Evolutionary conservation across 2,329 filamentous ascomycete genomes (phyloP), one percentile per base, ranked within the genome.

Genomic region (Botrytis squamosa): DNA sequence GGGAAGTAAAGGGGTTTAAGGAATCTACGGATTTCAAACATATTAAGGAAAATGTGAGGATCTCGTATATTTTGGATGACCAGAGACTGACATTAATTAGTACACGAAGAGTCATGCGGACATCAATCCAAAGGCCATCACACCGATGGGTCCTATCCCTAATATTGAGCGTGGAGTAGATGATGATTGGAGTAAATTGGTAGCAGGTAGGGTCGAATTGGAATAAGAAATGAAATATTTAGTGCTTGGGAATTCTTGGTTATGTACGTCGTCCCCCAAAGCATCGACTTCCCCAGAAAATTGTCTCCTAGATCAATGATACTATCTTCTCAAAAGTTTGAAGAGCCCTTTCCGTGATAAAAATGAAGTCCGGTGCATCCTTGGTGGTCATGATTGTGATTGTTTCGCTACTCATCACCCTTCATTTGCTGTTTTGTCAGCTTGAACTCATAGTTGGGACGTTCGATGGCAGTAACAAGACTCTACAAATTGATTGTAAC

Each of bases 101-200:
- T 96, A 98, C 84, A 98, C 98, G 85, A 98, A 97, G 88, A 92
- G 85, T 81, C 89, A 91, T 81, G 38, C 20, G 16, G 88, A 91
- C 82, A 90, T 92, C 80, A 92, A 92, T 82, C 90, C 90, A 20
- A 82, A 85, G 70, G 85, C 86, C 38, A 97, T 98, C 80, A 96
- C 93, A 36, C 95, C 95, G 1, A 82, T 97, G 55, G 95, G 95
- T 0, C 95, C 95, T 12, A 79, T 94, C 80, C 95, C 95, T 66
- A 87, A 97, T 84, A 91, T 98, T 75, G 80, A 98, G 82, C 88
- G 88, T 6, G 84, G 92, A 77, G 90, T 92, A 8, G 49, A 68
- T 22, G 9, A 57, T 12, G 66, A 68, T 42, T 68, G 66, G 66
- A 57, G 36, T 78, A 91, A 89, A 33, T 85, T 97, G 74, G 94